Evolutionary conservation across 768 basidiomycete genomes (phyloP).

Genomic region (Leccinum boreale): DNA sequence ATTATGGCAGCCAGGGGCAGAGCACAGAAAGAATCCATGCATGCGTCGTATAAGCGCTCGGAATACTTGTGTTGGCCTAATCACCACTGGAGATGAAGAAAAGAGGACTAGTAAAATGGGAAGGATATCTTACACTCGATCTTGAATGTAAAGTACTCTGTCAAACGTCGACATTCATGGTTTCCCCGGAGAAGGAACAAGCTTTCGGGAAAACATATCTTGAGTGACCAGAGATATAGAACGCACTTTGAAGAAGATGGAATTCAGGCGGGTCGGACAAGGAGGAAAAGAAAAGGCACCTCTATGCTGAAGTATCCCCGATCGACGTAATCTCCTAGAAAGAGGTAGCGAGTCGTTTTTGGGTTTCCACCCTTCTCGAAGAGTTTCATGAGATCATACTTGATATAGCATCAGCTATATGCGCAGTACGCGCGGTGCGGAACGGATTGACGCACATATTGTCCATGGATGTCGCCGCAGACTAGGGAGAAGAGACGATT

Average conservation of each 20-base stretch:
- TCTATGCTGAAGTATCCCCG: slow-evolving; percentile 76
- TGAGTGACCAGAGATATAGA: slow-evolving; percentile 59
- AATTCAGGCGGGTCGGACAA: background rate
- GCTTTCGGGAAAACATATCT: slow-evolving; percentile 61
- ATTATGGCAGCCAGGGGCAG: slow-evolving; percentile 72
- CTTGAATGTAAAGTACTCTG: slow-evolving; percentile 63
- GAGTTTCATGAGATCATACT: slow-evolving; percentile 80
- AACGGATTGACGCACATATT: slow-evolving; percentile 24
- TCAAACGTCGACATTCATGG: slow-evolving; percentile 64
- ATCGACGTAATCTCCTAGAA: slow-evolving; percentile 75
- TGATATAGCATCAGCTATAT: slow-evolving; percentile 11
- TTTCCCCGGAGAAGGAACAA: slow-evolving; percentile 62
- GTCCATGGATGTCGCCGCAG: slow-evolving; percentile 21
- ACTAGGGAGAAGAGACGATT: slow-evolving; percentile 7
- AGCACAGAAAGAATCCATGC: slow-evolving; percentile 71
- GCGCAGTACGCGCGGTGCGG: background rate
- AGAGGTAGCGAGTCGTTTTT: slow-evolving; percentile 69
- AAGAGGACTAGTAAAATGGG: background rate
- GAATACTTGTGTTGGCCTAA: slow-evolving; percentile 75
- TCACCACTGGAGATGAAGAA: slow-evolving; percentile 1
- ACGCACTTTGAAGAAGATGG: slow-evolving; percentile 39
- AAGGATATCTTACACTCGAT: slow-evolving; percentile 38
- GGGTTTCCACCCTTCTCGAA: slow-evolving; percentile 77
- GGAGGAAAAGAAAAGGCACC: slow-evolving; percentile 33
- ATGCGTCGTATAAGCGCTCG: slow-evolving; percentile 69